Base-by-base conservation (phyloP, 2,329 filamentous ascomycete genomes). In the Botrytis paeoniae region DNA sequence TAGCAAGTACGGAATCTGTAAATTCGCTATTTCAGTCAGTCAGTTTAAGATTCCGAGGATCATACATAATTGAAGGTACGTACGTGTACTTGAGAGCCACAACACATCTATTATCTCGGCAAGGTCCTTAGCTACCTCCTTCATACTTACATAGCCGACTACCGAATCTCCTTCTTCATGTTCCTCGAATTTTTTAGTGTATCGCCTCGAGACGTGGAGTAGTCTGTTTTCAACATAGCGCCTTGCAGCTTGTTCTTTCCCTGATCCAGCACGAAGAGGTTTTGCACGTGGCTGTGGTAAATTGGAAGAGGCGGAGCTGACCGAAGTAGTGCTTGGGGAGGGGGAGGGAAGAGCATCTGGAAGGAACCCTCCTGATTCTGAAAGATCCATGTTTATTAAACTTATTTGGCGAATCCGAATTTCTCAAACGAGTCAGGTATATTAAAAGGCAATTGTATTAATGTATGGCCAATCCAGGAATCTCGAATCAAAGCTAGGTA, bases 81-180 rank as follows among this genome's bases (percentile, higher is more conserved):
- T 85, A 94, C 94, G 94, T 35, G 95, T 97, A 16, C 92, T 93
- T 43, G 91, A 93, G 35, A 93, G 87, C 95, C 95, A 98, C 8
- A 97, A 83, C 12, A 97, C 87, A 81, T 97, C 92, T 25, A 97
- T 83, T 20, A 97, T 81, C 9, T 86, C 86, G 72, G 95, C 92
- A 0, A 97, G 82, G 79, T 97, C 94, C 73, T 85, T 88, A 71
- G 89, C 93, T 7, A 94, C 87, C 79, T 80, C 77, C 60, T 63
- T 74, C 75, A 80, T 78, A 62, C 85, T 76, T 93, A 91, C 3
- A 97, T 83, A 80, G 95, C 94, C 75, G 84, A 87, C 75, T 95
- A 91, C 68, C 84, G 85, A 73, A 43, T 75, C 76, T 10, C 70
- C 81, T 20, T 85, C 82, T 73, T 89, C 87, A 7, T 78, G 83